Conservation (phyloP, 1,284 basidiomycete genomes). For the Sparassis latifolia region DNA sequence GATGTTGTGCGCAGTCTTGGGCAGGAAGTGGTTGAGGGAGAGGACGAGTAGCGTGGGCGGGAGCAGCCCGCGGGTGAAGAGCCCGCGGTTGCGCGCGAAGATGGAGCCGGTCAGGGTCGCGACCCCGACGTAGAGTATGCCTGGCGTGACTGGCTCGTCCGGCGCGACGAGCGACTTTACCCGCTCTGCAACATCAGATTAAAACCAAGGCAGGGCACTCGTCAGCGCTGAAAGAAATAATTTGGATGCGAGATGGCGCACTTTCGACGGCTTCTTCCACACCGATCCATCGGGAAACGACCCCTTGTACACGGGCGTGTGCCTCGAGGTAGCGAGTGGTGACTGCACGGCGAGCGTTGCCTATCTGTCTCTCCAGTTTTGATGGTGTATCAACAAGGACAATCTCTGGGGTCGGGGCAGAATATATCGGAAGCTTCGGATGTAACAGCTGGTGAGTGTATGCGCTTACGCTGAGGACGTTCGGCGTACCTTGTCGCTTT, state of each 20-base stretch:
- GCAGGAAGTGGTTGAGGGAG: conserved; percentile 75
- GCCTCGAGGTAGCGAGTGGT: conserved; percentile 49
- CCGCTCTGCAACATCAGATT: conserved; percentile 42
- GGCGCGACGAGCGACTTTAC: conserved; percentile 77
- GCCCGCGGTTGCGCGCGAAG: conserved; percentile 68
- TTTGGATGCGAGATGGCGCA: conserved; percentile 31
- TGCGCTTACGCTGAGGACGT: no score
- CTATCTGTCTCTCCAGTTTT: conserved; percentile 67
- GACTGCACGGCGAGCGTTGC: conserved; percentile 52
- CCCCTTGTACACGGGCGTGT: conserved; percentile 58
- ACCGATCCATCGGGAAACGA: conserved; percentile 74
- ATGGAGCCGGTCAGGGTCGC: conserved; percentile 85
- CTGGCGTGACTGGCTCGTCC: conserved; percentile 80
- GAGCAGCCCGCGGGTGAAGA: conserved; percentile 61
- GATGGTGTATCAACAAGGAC: conserved; percentile 69
- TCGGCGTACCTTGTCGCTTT: no score
- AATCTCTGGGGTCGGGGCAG: conserved; percentile 49
- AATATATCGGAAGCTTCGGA: conserved; percentile 75
- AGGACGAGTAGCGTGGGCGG: conserved; percentile 65
- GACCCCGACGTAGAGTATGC: conserved; percentile 82
- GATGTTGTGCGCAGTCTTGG: conserved; percentile 69
- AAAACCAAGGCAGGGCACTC: not conserved
- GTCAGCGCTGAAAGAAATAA: not conserved
- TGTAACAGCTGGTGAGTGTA: no score
- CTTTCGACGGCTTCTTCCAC: conserved; percentile 79